A percentile compares a stretch with the other conserved stretches of the same genome.
phyloP scores from a whole-genome alignment of 2,329 filamentous ascomycete species.

The Aspergillus latus region DNA sequence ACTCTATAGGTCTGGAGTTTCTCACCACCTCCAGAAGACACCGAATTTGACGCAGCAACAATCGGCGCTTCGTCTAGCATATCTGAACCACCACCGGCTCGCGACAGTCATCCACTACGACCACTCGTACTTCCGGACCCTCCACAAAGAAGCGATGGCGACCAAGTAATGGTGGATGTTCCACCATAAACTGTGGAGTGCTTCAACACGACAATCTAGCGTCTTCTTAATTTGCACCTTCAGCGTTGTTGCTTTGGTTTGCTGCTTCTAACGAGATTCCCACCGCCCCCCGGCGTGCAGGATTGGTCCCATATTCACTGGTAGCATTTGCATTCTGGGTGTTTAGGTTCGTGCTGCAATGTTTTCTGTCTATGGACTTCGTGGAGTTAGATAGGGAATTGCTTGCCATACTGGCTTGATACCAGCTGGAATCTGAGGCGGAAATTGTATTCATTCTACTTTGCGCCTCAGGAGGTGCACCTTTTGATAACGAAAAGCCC shows the following conservation, averaged over 20 bases:
- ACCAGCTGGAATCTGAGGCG: slow-evolving; percentile 17
- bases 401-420: slow-evolving; percentile 13
- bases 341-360: slow-evolving; percentile 18
- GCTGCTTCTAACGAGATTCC: slow-evolving; percentile 15
- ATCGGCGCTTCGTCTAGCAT: slow-evolving; percentile 37
- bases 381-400: slow-evolving; percentile 20
- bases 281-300: slow-evolving; percentile 9
- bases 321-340: slow-evolving; percentile 25
- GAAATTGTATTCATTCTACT: slow-evolving; percentile 9
- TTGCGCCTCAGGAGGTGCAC: slow-evolving; percentile 16
- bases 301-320: slow-evolving; percentile 7
- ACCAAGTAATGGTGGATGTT: slow-evolving; percentile 38
- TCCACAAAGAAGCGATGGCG: slow-evolving; percentile 28
- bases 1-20: slow-evolving; percentile 81
- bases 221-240: slow-evolving; percentile 17
- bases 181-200: slow-evolving; percentile 18
- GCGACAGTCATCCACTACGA: slow-evolving; percentile 24
- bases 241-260: slow-evolving; percentile 14
- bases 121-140: slow-evolving; percentile 29
- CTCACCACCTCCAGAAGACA: slow-evolving; percentile 64
- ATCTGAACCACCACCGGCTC: slow-evolving; percentile 27
- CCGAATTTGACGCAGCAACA: slow-evolving; percentile 26
- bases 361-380: slow-evolving; percentile 15
- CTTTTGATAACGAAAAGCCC: slow-evolving; percentile 1
- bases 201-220: slow-evolving; percentile 14